A percentile compares a stretch with the other conserved stretches of the same genome.
Evolutionary conservation across 495 filamentous ascomycete genomes (phyloP).

Genomic region (Aspergillus taichungensis): DNA sequence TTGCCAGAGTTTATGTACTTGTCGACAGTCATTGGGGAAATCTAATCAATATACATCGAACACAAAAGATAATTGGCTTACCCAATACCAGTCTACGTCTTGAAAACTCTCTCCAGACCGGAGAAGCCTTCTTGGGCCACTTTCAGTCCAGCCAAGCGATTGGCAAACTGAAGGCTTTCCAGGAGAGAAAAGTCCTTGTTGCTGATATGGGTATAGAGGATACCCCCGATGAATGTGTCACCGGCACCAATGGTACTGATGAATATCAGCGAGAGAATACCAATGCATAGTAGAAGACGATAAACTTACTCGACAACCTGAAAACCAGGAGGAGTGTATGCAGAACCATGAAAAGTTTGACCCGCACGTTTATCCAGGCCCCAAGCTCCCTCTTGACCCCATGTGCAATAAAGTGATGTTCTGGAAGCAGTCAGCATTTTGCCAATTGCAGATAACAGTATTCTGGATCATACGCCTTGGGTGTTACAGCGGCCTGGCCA

Average conservation of each 20-base stretch:
- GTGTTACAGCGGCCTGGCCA: slow-evolving; percentile 31
- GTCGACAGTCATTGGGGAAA: too few relatives aligned
- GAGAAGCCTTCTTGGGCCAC: slow-evolving; percentile 57
- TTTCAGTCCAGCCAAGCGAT: slow-evolving; percentile 58
- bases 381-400: slow-evolving; percentile 54
- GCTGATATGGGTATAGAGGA: slow-evolving; percentile 52
- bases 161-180: slow-evolving; percentile 52
- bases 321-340: slow-evolving; percentile 30
- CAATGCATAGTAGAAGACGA: not conserved
- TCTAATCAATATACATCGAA: too few relatives aligned
- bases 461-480: slow-evolving; percentile 32
- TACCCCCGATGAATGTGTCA: slow-evolving; percentile 67
- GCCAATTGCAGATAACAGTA: not conserved
- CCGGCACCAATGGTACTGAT: slow-evolving; percentile 59
- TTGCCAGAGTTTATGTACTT: too few relatives aligned
- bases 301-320: slow-evolving; percentile 55
- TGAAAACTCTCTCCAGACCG: slow-evolving; percentile 34
- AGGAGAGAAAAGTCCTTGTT: slow-evolving; percentile 39
- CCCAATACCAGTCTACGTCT: not conserved
- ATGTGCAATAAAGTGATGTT: slow-evolving; percentile 54
- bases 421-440: slow-evolving; percentile 22
- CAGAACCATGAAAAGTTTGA: slow-evolving; percentile 35
- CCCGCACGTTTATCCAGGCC: slow-evolving; percentile 32
- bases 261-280: slow-evolving; percentile 8
- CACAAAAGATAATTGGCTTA: too few relatives aligned